phyloP scores from a whole-genome alignment of 805 yeast genomes.

The Candida sakaeoensis region DNA sequence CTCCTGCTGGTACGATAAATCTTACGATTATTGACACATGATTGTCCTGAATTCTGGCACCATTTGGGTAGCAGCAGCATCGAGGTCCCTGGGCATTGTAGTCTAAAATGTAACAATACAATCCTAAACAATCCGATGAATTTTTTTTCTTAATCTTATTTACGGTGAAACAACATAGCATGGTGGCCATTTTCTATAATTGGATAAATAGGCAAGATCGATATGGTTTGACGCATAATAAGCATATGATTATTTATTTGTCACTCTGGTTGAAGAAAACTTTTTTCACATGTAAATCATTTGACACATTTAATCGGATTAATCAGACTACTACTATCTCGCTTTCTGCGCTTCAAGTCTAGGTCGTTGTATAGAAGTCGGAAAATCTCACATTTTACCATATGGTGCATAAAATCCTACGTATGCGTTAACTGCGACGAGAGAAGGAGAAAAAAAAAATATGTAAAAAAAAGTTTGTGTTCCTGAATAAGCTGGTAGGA shows the following conservation, averaged over 20 bases:
- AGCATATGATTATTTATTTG: background rate
- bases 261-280: background rate
- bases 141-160: background rate
- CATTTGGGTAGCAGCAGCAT: background rate
- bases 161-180: slow-evolving; percentile 1
- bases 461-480: too few species aligned
- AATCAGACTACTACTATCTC: too few species aligned
- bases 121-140: slow-evolving; percentile 4
- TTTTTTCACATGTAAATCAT: background rate
- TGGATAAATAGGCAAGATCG: background rate
- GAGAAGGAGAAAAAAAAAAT: too few species aligned
- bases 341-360: too few species aligned
- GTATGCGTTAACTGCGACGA: background rate
- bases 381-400: background rate
- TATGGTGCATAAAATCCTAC: background rate
- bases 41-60: background rate
- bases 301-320: slow-evolving; percentile 1
- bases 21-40: too few species aligned
- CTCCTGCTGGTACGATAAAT: too few species aligned
- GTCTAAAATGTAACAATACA: background rate
- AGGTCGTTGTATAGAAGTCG: background rate
- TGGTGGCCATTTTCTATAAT: background rate
- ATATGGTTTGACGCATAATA: background rate
- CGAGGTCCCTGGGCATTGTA: background rate
- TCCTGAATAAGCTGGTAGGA: background rate